Evolutionary conservation across 495 filamentous ascomycete genomes (phyloP).

Genomic region (Penicillium steckii): DNA sequence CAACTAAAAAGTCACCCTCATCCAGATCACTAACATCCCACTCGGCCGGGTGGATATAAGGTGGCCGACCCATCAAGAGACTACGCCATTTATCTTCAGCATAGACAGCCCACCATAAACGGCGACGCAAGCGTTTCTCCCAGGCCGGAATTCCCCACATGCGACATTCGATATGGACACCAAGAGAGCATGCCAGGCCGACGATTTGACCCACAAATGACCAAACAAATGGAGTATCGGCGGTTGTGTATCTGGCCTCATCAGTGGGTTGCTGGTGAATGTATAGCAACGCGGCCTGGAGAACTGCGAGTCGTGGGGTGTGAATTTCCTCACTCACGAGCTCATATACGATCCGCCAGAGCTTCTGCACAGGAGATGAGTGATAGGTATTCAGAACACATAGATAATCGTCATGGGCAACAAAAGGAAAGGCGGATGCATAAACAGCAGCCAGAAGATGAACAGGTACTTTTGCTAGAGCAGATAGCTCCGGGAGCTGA

Average conservation of each 20-base stretch:
- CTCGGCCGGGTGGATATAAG: conserved; percentile 73
- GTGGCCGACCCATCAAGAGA: conserved; percentile 80
- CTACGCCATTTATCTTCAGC: conserved; percentile 94
- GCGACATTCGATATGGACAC: conserved; percentile 84
- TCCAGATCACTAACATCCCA: conserved; percentile 76
- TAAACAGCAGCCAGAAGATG: conserved; percentile 37
- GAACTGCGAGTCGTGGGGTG: conserved; percentile 30
- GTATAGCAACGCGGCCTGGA: conserved; percentile 37
- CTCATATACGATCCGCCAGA: conserved; percentile 37
- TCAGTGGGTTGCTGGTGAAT: conserved; percentile 25
- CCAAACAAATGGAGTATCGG: conserved; percentile 37
- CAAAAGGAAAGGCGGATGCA: conserved; percentile 35
- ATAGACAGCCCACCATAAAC: conserved; percentile 87
- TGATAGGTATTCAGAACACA: conserved; percentile 33
- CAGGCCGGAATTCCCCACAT: conserved; percentile 83
- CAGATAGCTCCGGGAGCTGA: conserved; percentile 17
- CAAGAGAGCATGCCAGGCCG: conserved; percentile 48
- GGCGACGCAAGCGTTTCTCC: conserved; percentile 80
- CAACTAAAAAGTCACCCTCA: conserved; percentile 61
- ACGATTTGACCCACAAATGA: conserved; percentile 36
- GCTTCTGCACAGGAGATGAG: conserved; percentile 20
- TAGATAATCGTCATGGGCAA: conserved; percentile 30
- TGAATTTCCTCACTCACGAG: conserved; percentile 35
- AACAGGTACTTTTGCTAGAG: conserved; percentile 24
- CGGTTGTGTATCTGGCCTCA: conserved; percentile 17